Evolutionary conservation across 163 green algal species (phyloP).

Genomic region (Prototheca cutis): DNA sequence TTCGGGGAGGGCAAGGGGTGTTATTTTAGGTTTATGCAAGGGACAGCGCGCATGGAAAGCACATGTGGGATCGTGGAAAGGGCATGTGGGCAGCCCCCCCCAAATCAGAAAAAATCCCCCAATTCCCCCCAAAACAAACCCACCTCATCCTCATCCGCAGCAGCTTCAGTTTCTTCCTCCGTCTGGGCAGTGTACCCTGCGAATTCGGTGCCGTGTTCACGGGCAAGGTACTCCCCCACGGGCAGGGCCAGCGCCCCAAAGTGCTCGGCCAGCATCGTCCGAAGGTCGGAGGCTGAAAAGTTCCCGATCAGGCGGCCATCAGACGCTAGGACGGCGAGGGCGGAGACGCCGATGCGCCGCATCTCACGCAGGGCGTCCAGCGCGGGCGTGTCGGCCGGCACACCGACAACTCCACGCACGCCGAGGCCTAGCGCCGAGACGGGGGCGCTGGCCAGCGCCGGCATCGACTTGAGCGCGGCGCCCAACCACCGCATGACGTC

Average conservation of each 20-base stretch:
- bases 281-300: constrained; percentile 62
- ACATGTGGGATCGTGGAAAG: too few species aligned
- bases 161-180: constrained; percentile 9
- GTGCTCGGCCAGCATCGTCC: constrained; percentile 67
- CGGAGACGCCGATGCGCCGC: constrained; percentile 29
- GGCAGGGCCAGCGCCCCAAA: constrained; percentile 70
- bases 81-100: too few species aligned
- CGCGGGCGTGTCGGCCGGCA: not conserved
- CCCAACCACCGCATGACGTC: constrained; percentile 51
- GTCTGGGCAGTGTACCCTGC: constrained; percentile 18
- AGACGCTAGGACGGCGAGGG: constrained; percentile 45
- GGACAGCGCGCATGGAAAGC: too few species aligned
- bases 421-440: constrained; percentile 37
- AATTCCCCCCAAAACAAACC: not conserved
- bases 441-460: constrained; percentile 23
- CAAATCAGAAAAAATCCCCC: too few species aligned
- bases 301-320: constrained; percentile 65
- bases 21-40: too few species aligned
- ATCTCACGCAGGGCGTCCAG: constrained; percentile 18
- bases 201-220: constrained; percentile 69
- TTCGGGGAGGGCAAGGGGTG: too few species aligned
- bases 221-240: constrained; percentile 67
- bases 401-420: not conserved
- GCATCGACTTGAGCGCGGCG: not conserved
- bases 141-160: not conserved